Conservation (phyloP, 164 flowering plant genomes). For the Cinnamomum micranthum region DNA sequence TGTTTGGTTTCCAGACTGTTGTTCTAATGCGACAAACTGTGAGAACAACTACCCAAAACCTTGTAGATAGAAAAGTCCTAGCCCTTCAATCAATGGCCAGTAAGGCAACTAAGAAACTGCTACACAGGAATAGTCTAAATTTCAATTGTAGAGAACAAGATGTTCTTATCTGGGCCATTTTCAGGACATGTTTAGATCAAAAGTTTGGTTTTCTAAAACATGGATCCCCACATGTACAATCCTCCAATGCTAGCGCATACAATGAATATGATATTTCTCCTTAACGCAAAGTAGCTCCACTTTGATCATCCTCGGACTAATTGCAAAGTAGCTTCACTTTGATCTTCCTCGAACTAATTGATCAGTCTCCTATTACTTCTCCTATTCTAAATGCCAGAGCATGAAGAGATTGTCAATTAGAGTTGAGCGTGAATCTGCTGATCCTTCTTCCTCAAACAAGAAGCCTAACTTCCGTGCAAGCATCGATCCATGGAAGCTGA, state of each 20-base stretch:
- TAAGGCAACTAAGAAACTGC: no score
- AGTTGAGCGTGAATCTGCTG: slow-evolving; percentile 51
- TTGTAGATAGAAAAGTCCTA: no score
- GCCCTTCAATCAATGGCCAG: no score
- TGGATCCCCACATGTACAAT: not conserved
- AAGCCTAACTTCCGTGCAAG: slow-evolving; percentile 64
- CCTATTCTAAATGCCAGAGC: slow-evolving; percentile 34
- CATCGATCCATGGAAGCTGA: slow-evolving; percentile 88
- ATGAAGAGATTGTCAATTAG: slow-evolving; percentile 53
- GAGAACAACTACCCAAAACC: not conserved
- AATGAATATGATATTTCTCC: not conserved
- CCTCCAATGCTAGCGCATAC: not conserved
- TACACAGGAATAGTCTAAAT: no score
- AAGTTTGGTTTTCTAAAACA: not conserved
- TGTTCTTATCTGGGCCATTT: no score
- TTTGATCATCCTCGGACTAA: not conserved
- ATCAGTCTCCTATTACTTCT: not conserved
- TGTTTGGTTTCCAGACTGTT: not conserved
- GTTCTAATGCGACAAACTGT: no score
- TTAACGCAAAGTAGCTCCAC: not conserved
- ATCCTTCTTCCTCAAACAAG: slow-evolving; percentile 31
- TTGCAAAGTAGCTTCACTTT: not conserved
- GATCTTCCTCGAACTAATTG: not conserved
- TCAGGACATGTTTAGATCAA: not conserved
- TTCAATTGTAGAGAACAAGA: no score